Percentiles rank a stretch among this genome's conserved stretches.
Evolutionary conservation across 106 monocot genomes (phyloP).

Genomic region (Vanilla planifolia): DNA sequence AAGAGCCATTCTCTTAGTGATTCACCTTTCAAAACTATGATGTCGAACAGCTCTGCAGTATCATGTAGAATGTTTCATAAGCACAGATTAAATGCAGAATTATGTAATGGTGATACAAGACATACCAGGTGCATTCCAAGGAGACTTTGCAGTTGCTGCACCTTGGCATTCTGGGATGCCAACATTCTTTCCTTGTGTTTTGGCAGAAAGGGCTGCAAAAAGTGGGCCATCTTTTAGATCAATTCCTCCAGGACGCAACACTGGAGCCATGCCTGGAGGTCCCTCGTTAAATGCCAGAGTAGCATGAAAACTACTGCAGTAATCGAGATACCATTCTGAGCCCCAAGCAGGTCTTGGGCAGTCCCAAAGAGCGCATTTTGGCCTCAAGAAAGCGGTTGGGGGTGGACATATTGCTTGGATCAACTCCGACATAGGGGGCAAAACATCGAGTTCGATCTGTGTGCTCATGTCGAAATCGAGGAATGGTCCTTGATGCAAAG

Average conservation of each 20-base stretch:
- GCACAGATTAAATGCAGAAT: too few species aligned
- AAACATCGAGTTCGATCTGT: conserved; percentile 20
- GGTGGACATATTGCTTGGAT: conserved; percentile 66
- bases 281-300: conserved; percentile 77
- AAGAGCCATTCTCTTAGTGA: conserved; percentile 96
- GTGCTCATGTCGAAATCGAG: conserved; percentile 28
- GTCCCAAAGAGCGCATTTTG: conserved; percentile 97
- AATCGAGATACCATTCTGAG: conserved; percentile 73
- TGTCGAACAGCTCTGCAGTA: conserved; percentile 76
- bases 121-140: conserved; percentile 96
- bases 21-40: conserved; percentile 79
- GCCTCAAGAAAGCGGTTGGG: conserved; percentile 73
- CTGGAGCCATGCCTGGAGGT: conserved; percentile 75
- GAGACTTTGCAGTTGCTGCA: conserved; percentile 92
- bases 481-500: conserved; percentile 38
- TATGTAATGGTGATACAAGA: not conserved
- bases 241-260: conserved; percentile 87
- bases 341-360: conserved; percentile 82
- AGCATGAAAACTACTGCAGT: conserved; percentile 77
- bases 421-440: conserved; percentile 55
- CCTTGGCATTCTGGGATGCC: conserved; percentile 97
- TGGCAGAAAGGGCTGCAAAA: conserved; percentile 79
- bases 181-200: conserved; percentile 85
- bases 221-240: conserved; percentile 96
- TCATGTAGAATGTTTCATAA: too few species aligned